Evolutionary conservation across 257 asterid genomes (phyloP).

Genomic region (Solanum etuberosum): DNA sequence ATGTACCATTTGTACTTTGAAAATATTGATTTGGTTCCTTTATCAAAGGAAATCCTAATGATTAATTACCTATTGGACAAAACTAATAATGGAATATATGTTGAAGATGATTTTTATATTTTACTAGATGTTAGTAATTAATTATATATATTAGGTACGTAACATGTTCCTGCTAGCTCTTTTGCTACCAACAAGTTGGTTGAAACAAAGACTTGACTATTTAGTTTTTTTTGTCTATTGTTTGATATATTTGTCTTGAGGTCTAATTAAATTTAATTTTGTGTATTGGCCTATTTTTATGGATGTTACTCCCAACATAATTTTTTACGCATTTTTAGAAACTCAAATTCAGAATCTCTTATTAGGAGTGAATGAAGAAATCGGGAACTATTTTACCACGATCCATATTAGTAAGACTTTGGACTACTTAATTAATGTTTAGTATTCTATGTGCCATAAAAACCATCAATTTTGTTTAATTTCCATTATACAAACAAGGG

Average conservation of each 20-base stretch:
- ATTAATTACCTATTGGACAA: neutral
- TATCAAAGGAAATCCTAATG: neutral
- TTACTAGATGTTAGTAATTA: neutral
- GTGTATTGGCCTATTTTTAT: neutral
- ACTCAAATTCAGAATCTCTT: neutral
- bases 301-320: no score
- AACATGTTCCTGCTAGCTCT: neutral
- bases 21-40: neutral
- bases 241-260: rapidly evolving
- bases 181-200: neutral
- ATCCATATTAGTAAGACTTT: neutral
- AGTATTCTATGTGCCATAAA: neutral
- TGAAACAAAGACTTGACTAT: neutral
- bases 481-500: neutral
- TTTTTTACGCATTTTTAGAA: neutral
- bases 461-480: neutral
- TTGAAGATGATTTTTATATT: neutral
- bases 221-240: rapidly evolving
- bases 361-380: neutral
- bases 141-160: neutral
- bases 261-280: neutral
- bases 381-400: no score
- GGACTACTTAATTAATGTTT: neutral
- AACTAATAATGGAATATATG: neutral
- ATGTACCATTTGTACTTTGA: neutral